Evolutionary conservation across 306 rosid species (phyloP), one percentile per base, ranked within the genome.

Genomic region (Rosa persica): DNA sequence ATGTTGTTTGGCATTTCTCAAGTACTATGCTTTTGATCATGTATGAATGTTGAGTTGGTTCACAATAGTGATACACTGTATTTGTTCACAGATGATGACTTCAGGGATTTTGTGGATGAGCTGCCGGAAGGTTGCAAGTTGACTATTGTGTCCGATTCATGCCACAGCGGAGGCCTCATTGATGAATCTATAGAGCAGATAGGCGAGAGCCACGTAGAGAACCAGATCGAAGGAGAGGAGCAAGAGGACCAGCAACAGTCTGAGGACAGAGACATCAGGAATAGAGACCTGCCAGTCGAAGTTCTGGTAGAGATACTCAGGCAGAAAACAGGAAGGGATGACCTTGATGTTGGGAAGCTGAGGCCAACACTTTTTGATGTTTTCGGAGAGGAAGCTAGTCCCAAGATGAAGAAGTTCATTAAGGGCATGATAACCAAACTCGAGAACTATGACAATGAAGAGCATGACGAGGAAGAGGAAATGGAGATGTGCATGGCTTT

Each of bases 141-240:
- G 51, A 91, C 95, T 39, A 85, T 90, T 5, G 89, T 91, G 17
- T 92, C 98, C 2, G 97, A 93, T 79, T 93, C 97, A 1, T 91
- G 97, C 78, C 93, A 93, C 76, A 90, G 97, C 27, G 98, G 98
- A 19, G 98, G 97, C n/a, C 90, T 93, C 36, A 88, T 93, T 57
- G 90, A 85, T 23, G 87, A 81, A 4, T 73, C 90, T 0, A 84
- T 87, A 80, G 98, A 93, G 81, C 95, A 93, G 86, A 88, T 93
- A n/a, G 98, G 97, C 22, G 92, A 91, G 43, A 91, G 95, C 82
- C 84, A 90, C 30, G 73, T 64, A 25, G 62, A 75, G 25, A 61
- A 67, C 2, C 74, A 27, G 25, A 8, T 6, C 8, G 60, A n/a
- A 54, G 34, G 44, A 23, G 88, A 87, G 1, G 86, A 12, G 11